A percentile compares a stretch with the other conserved stretches of the same genome.
phyloP scores from a whole-genome alignment of 192 early-diverging fungal genomes.

The Gaertneriomyces sp. region DNA sequence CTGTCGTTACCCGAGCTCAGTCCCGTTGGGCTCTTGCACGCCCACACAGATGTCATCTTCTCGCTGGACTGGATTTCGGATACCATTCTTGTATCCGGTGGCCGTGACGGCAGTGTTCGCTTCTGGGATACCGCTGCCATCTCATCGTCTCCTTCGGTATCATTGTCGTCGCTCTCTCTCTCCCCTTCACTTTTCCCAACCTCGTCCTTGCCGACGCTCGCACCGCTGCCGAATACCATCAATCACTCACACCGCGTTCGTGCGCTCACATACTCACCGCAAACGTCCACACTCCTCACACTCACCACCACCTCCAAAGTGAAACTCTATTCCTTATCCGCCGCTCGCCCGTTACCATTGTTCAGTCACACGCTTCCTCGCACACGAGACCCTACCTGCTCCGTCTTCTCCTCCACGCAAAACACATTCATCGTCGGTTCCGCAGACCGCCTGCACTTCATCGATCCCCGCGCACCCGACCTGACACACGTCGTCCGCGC shows the following conservation, averaged over 20 bases:
- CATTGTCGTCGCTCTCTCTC: not conserved
- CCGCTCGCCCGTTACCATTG: not conserved
- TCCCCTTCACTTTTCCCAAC: not conserved
- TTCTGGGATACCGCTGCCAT: conserved; percentile 16
- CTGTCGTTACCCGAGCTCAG: conserved; percentile 59
- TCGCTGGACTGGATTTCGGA: conserved; percentile 59
- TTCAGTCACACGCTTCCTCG: conserved; percentile 24
- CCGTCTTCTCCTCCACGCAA: conserved; percentile 17
- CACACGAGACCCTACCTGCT: conserved; percentile 33
- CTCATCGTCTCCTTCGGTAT: not conserved
- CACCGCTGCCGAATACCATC: conserved; percentile 32
- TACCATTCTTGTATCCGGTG: conserved; percentile 55
- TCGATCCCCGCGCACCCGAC: conserved; percentile 36
- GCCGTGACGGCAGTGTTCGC: conserved; percentile 36
- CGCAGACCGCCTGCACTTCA: conserved; percentile 36
- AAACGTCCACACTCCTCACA: conserved; percentile 42
- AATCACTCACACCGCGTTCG: conserved; percentile 50
- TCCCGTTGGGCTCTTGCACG: conserved; percentile 53
- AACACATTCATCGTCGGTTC: conserved; percentile 43
- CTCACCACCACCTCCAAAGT: conserved; percentile 59
- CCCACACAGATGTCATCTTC: conserved; percentile 68
- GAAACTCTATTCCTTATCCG: conserved; percentile 57
- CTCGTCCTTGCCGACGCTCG: not conserved
- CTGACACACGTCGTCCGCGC: conserved; percentile 52
- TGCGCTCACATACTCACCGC: conserved; percentile 47